Evolutionary conservation across 176 grass and related monocot species (phyloP).

Genomic region (Musa troglodytarum): DNA sequence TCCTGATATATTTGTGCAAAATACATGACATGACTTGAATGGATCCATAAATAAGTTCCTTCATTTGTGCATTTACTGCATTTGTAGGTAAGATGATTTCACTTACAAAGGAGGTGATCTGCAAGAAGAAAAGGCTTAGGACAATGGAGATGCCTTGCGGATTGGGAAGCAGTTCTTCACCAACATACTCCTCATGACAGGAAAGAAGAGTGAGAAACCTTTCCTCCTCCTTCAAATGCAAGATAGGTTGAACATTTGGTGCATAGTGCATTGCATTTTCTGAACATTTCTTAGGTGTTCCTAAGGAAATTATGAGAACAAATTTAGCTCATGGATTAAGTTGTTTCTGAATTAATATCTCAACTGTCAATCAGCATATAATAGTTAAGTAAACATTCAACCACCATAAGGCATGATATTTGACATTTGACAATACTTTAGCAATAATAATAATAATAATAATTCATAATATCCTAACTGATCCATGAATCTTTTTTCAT

Average conservation of each 20-base stretch:
- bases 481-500: no score
- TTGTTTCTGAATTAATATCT: neutral
- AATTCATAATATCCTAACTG: no score
- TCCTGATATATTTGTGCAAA: neutral
- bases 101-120: neutral
- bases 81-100: neutral
- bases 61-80: neutral
- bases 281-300: neutral
- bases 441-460: no score
- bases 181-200: slow-evolving; percentile 54
- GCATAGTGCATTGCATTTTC: neutral
- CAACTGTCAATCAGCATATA: neutral
- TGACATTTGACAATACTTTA: no score
- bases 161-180: slow-evolving; percentile 74
- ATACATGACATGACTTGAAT: neutral
- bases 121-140: neutral
- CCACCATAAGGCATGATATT: no score
- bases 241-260: neutral
- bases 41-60: neutral
- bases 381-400: neutral
- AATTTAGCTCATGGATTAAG: neutral
- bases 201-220: neutral
- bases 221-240: neutral
- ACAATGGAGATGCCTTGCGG: slow-evolving; percentile 36
- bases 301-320: no score